A percentile compares a stretch with the other conserved stretches of the same genome.
Conservation (phyloP, 306 rosid species). For the Cucumis cinereus region DNA sequence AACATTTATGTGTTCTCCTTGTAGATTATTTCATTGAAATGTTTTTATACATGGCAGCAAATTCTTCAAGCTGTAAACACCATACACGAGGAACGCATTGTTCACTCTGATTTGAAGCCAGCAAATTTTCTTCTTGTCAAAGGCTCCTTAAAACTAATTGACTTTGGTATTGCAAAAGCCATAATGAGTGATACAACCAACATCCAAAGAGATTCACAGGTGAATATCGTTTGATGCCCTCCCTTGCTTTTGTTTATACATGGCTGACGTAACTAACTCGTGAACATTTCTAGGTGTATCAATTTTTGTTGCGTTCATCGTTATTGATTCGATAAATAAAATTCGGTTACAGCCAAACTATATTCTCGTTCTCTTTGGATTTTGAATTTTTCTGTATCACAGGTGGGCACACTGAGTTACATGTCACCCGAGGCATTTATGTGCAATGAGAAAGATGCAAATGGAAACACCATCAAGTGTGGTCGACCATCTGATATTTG, state of each 20-base stretch:
- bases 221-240: conserved; percentile 10
- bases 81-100: conserved; percentile 87
- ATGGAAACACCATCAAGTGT: conserved; percentile 78
- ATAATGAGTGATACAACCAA: conserved; percentile 92
- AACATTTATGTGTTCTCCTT: neutral
- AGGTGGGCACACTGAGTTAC: conserved; percentile 94
- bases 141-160: conserved; percentile 88
- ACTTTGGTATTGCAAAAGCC: conserved; percentile 96
- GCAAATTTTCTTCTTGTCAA: conserved; percentile 90
- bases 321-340: neutral
- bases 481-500: conserved; percentile 94
- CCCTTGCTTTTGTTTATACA: neutral
- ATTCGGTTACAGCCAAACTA: neutral
- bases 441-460: conserved; percentile 86
- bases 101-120: conserved; percentile 96
- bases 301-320: neutral
- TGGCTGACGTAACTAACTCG: neutral
- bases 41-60: conserved; percentile 53
- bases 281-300: neutral
- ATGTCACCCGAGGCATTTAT: conserved; percentile 97
- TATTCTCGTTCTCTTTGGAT: neutral
- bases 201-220: conserved; percentile 95
- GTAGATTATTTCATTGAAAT: neutral
- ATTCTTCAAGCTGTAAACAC: conserved; percentile 87
- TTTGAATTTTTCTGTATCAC: conserved; percentile 5